Evolutionary conservation across 768 basidiomycete species (phyloP), one percentile per base, ranked within the genome.

Genomic region (Sporobolomyces phaffii): DNA sequence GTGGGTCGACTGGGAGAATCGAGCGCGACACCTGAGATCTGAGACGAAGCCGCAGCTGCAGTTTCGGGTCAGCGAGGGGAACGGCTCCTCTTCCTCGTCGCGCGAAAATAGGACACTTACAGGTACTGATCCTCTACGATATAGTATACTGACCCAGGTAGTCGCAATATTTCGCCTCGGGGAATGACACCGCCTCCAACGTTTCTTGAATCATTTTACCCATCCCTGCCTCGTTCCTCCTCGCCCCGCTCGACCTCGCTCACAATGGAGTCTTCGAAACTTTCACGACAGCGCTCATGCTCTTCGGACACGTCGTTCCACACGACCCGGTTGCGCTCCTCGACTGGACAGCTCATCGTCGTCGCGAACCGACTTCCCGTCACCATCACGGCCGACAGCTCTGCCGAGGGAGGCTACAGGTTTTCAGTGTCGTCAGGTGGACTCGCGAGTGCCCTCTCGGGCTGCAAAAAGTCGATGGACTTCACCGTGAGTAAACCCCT

Each of bases 391-490:
- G 44, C 58, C 5, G 70, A 71, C 40, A 17, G 52, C 0, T 15
- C 22, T 1, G 62, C 58, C 5, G 65, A 64, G 49, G 70, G 70
- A 40, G 70, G 70, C 17, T 72, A 72, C 56, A 47, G 63, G 41
- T 72, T 67, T 63, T 43, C 49, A 6, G 65, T 68, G 18, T 62
- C 59, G 24, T 93, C 91, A 5, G 96, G 96, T 33, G 96, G 96
- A 60, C 88, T 99, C 68, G 96, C 98, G 69, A 92, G 90, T 59
- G 96, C 96, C 66, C 86, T 99, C 72, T 88, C 89, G 28, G 94
- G 96, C 51, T 94, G 92, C 84, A 99, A 99, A 81, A 97, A 96
- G 80, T 91, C 88, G 40, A 87, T 98, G 83, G 87, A 84, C 78
- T 98, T 99, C 80, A 96, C 91, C 28, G 97, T 94, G 91, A 93